Evolutionary conservation across 2,329 filamentous ascomycete genomes (phyloP).

Genomic region (Beauveria brongniartii): DNA sequence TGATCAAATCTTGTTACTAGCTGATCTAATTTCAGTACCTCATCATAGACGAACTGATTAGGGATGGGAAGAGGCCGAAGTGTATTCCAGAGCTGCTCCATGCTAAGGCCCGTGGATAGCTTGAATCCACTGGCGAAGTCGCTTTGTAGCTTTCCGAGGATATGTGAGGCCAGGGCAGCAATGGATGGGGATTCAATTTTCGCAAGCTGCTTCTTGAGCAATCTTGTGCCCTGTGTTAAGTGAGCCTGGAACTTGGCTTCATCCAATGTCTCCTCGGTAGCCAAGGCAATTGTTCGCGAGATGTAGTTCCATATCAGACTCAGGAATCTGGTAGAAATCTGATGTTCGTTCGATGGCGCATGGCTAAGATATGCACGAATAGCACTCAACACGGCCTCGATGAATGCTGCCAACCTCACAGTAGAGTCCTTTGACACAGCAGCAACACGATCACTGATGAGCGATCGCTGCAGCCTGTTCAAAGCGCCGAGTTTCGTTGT

Average conservation of each 20-base stretch:
- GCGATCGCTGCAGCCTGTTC: conserved; percentile 54
- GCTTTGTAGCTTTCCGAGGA: conserved; percentile 37
- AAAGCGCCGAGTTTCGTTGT: conserved; percentile 44
- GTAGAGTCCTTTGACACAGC: conserved; percentile 55
- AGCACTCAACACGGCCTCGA: conserved; percentile 33
- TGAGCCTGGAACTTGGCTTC: conserved; percentile 59
- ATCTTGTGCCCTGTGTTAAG: conserved; percentile 40
- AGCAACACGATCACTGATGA: conserved; percentile 44
- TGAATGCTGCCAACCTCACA: conserved; percentile 42
- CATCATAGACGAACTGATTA: conserved; percentile 35
- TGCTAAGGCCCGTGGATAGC: conserved; percentile 66
- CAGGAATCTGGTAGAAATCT: conserved; percentile 25
- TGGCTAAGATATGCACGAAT: conserved; percentile 36
- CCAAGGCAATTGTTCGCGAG: conserved; percentile 42
- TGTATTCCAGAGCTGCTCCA: conserved; percentile 69
- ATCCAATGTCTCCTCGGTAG: conserved; percentile 41
- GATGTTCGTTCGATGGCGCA: background rate
- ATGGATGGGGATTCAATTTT: conserved; percentile 18
- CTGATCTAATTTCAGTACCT: conserved; percentile 42
- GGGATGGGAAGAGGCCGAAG: conserved; percentile 57
- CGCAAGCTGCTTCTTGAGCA: conserved; percentile 29
- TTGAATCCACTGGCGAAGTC: conserved; percentile 64
- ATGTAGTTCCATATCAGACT: conserved; percentile 43
- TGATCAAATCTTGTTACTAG: conserved; percentile 53
- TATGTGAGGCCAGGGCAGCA: conserved; percentile 29